Evolutionary conservation across 2,329 filamentous ascomycete species (phyloP), one percentile per base, ranked within the genome.

Genomic region (Fusarium albidum): DNA sequence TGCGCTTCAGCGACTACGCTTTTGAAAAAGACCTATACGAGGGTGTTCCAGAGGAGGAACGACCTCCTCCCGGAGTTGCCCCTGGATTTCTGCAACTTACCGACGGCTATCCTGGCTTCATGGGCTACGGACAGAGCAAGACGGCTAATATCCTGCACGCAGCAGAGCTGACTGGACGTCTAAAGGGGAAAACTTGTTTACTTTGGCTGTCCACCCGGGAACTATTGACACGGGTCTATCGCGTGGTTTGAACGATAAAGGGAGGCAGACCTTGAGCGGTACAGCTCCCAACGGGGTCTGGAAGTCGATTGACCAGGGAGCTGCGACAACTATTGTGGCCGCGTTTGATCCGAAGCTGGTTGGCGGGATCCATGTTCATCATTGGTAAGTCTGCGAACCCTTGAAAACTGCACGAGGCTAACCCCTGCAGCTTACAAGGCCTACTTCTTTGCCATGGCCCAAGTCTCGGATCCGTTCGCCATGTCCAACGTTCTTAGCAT

Each of bases 1-100:
- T 81, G 13, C 68, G 76, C 3, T 80, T 75, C 52, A 68, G 71
- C 37, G 78, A 81, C 60, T 74, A 69, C 32, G 76, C 78, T 28
- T 80, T 80, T 53, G 27, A 45, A 18, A 11, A 15, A 1, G 49
- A 45, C 6, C 11, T 56, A 6, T 56, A 53, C 5, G 27, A 49
- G 14, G 53, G 53, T 3, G 53, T 56, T 12, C 40, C 49, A 3
- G 44, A 49, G 21, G 44, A 41, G 12, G 53, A 56, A 31, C 31
- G 49, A 2, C 53, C 49, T 9, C 49, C 49, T 14, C n/a, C 38
- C 12, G 40, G 31, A 10, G n/a, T 49, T 3, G 10, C 28, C 0
- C 39, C 49, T 6, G 49, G 49, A 12, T 49, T 53, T n/a, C n/a
- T 56, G 13, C 53, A 49, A 25, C 32, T 21, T 12, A 47, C 33